A percentile compares a stretch with the other conserved stretches of the same genome.
phyloP scores from a whole-genome alignment of 2,329 filamentous ascomycete genomes.

The Ascochyta koolunga region DNA sequence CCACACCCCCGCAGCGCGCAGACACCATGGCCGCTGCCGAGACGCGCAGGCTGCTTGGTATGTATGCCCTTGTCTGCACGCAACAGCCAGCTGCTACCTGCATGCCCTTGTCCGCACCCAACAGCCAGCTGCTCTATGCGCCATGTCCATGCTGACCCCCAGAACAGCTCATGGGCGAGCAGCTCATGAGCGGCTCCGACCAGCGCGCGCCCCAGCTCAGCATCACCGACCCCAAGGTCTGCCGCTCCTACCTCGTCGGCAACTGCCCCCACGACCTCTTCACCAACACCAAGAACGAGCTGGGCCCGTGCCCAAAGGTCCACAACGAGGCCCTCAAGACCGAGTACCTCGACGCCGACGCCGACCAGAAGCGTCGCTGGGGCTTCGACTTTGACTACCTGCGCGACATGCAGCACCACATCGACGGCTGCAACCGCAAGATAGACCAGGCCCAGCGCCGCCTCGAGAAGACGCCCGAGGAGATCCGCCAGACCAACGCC shows the following conservation, averaged over 20 bases:
- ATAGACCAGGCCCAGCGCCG: constrained; percentile 90
- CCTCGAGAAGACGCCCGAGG: constrained; percentile 95
- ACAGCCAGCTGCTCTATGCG: constrained; percentile 12
- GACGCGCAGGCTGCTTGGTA: constrained; percentile 92
- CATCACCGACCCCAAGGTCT: constrained; percentile 91
- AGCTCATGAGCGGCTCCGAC: constrained; percentile 77
- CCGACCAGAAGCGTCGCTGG: constrained; percentile 75
- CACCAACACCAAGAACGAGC: constrained; percentile 98
- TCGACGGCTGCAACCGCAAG: constrained; percentile 92
- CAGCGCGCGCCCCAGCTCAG: constrained; percentile 80
- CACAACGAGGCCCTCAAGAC: constrained; percentile 88
- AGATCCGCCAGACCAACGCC: constrained; percentile 93
- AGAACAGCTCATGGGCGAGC: constrained; percentile 84
- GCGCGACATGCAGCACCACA: constrained; percentile 93
- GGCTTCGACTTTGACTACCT: constrained; percentile 98
- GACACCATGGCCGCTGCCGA: constrained; percentile 89
- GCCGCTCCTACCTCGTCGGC: constrained; percentile 89
- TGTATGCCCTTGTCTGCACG: constrained; percentile 14
- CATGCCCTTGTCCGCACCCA: background rate
- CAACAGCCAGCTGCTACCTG: constrained; percentile 26
- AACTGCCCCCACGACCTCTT: constrained; percentile 98
- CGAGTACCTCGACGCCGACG: constrained; percentile 79
- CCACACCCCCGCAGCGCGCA: constrained; percentile 1
- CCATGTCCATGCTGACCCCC: too few relatives aligned
- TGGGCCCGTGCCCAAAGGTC: constrained; percentile 85